Evolutionary conservation across 495 filamentous ascomycete genomes (phyloP).

Genomic region (Parathielavia appendiculata): DNA sequence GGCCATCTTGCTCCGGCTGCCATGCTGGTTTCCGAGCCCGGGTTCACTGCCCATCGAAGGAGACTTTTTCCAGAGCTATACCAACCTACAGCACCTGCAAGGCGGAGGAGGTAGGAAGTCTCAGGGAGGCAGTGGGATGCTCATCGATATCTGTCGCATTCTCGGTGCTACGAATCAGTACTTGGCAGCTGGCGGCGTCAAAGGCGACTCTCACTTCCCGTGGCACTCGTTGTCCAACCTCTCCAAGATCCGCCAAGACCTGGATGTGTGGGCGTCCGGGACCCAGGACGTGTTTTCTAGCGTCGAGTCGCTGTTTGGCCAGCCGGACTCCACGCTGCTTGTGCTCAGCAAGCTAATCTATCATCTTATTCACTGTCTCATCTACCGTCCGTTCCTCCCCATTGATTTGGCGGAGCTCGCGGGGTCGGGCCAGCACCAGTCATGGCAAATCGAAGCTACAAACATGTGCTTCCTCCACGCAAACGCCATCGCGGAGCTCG

Average conservation of each 20-base stretch:
- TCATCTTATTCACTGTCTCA: constrained; percentile 75
- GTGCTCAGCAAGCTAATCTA: constrained; percentile 80
- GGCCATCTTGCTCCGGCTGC: constrained; percentile 65
- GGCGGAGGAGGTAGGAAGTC: constrained; percentile 59
- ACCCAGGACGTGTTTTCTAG: constrained; percentile 75
- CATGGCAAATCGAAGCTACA: constrained; percentile 84
- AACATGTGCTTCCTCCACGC: constrained; percentile 83
- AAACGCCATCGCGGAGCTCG: constrained; percentile 78
- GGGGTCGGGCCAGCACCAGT: constrained; percentile 76
- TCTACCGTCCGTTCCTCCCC: constrained; percentile 80
- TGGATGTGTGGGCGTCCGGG: constrained; percentile 78
- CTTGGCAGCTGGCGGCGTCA: constrained; percentile 76
- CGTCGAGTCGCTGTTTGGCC: constrained; percentile 67
- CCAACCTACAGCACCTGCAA: constrained; percentile 62
- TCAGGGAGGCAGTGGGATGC: constrained; percentile 64
- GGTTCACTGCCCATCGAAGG: constrained; percentile 58
- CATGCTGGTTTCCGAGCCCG: constrained; percentile 58
- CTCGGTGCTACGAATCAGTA: constrained; percentile 80
- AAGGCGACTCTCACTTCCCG: constrained; percentile 81
- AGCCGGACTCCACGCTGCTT: constrained; percentile 68
- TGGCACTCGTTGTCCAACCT: constrained; percentile 82
- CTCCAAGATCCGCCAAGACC: constrained; percentile 77
- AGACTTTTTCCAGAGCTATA: constrained; percentile 69
- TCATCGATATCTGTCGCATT: constrained; percentile 78
- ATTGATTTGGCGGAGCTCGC: constrained; percentile 74